Base-by-base conservation (phyloP, 257 asterid genomes). In the Perilla frutescens region DNA sequence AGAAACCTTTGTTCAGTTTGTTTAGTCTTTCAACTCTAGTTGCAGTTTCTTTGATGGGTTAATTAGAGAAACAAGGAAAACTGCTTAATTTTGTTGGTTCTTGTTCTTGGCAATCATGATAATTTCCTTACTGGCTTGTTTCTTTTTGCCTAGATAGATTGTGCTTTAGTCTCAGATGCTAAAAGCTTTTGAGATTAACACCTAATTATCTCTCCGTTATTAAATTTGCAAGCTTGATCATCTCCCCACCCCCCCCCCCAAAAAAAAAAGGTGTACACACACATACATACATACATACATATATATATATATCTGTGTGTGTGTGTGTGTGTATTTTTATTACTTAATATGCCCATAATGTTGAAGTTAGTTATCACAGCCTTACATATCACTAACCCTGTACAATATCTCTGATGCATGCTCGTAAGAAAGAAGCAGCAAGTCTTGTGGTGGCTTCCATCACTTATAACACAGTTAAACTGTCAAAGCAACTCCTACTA, bases 31-130 rank as follows among this genome's bases (percentile, higher is more conserved):
- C 72, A 80, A 59, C 54, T 72, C 68, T 64, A 60, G 67, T 44
- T 72, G 78, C 69, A 39, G 78, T 73, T 75, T 72, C 72, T 67
- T 66, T 71, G 76, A 40, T 62, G 71, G 50, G 60, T 55, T 79
- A 65, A 67, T 76, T 69, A 12, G 73, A 68, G 74, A 71, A 77
- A 63, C 66, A 54, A 40, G 40, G 73, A 62, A 34, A 63, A 43
- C 64, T 80, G 75, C 55, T 72, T 50, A 36, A 8, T 47, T 74
- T 32, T 62, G 70, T 70, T 69, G 62, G 26, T 69, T 70, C 58
- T 70, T 32, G 10, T n/a, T 55, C 40, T 31, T 14, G 72, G 26
- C 53, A 78, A 70, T 68, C 76, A 72, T 58, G 66, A 49, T 54
- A n/a, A 12, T 61, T 50, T 54, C 15, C 55, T 39, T 71, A 40